Base-by-base conservation (phyloP, 805 yeast species). In the Kregervanrija pseudodelftensis region DNA sequence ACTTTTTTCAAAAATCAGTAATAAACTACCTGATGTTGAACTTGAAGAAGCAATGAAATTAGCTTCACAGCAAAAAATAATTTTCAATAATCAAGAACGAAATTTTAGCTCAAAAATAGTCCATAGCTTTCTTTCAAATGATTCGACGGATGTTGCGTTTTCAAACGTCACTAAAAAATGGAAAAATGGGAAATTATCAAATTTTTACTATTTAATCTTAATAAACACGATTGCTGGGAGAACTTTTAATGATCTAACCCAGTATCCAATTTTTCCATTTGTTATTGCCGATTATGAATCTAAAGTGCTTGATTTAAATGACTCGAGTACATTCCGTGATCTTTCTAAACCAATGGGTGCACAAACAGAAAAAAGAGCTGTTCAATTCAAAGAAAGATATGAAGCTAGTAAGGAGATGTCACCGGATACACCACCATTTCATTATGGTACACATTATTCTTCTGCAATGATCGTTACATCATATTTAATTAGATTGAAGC, bases 381-480 rank as follows among this genome's bases (percentile, higher is more conserved):
- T 57, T 0, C 79, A 78, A 54, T 88, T 87, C 54, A 65, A 68
- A 40, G 93, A 86, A 45, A 64, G 96, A 43, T 89, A 72, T 54
- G 82, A 82, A 15, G 89, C 95, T 0, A 64, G 86, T 17, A 73
- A 67, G 16, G 79, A 84, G 43, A 66, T 88, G 45, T 56, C 65
- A 5, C 69, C 87, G 0, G 63, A 58, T 33, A 47, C 55, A 0
- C 88, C 89, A 0, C 85, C 95, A 0, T 88, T 88, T 61, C 95
- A 88, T 59, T 88, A 88, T 56, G 96, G 96, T 2, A 89, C 96
- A 0, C 96, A 88, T 60, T 88, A 88, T 58, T 87, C 95, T 0
- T 85, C 95, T 0, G 95, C 96, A 0, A 89, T 88, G 96, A 87
- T 88, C 57, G 95, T 87, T 2, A 74, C 95, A 0, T 83, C 93